These are phyloP conservation scores for Remersonia thermophila DNA, from an alignment of 2,329 filamentous ascomycete genomes.

Conservation along the genomic window DNA sequence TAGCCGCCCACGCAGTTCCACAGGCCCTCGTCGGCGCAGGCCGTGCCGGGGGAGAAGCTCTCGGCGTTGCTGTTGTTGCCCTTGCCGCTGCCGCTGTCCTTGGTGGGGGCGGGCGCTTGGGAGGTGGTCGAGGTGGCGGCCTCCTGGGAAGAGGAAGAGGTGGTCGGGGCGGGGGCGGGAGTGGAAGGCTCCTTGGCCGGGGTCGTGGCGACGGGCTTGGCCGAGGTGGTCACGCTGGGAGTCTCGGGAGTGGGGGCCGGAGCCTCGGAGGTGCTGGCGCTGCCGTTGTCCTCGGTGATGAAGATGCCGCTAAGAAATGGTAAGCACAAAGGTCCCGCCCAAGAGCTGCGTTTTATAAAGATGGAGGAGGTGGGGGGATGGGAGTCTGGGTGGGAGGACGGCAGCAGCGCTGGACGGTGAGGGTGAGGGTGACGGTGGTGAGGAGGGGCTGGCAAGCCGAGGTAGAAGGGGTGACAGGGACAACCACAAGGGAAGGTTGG, in stretches of 20 bases:
- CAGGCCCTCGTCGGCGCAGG: slow-evolving; percentile 34
- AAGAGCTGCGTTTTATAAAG: no score
- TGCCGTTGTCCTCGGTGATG: slow-evolving; percentile 11
- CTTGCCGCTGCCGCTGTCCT: slow-evolving; percentile 10
- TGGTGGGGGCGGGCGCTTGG: slow-evolving; percentile 5
- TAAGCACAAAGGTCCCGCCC: no score
- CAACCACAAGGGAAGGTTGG: no score
- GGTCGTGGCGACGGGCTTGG: no score
- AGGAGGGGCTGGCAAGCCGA: slow-evolving; percentile 4
- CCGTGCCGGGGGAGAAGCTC: slow-evolving; percentile 26
- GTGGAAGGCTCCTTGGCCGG: background rate
- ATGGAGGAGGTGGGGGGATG: no score
- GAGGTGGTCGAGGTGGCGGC: slow-evolving; percentile 1
- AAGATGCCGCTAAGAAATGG: slow-evolving; percentile 14
- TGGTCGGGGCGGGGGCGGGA: slow-evolving; percentile 6
- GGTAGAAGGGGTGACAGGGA: background rate
- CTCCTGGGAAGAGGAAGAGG: slow-evolving; percentile 3
- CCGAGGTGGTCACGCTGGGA: slow-evolving; percentile 2
- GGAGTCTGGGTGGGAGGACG: no score
- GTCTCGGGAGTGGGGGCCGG: no score
- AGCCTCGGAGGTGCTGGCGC: slow-evolving; percentile 11
- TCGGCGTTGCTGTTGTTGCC: slow-evolving; percentile 16
- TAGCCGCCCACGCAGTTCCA: slow-evolving; percentile 38
- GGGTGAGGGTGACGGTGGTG: no score
- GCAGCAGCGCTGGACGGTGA: no score